Conservation (phyloP, 2,329 filamentous ascomycete genomes). For the Arthrobotrys entomopaga region DNA sequence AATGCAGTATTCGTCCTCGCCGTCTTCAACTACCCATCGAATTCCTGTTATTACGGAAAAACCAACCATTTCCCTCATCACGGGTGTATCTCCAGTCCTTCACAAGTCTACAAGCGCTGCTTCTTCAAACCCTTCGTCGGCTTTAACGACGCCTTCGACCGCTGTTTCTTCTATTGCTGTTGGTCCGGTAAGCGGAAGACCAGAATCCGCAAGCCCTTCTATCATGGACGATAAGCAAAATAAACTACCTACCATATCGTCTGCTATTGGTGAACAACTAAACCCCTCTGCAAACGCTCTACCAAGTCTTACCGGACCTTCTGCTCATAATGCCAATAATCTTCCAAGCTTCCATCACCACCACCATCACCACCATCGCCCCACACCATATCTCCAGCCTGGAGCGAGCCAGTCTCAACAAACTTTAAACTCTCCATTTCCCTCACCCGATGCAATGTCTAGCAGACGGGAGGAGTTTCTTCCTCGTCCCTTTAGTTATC, state of each 20-base stretch:
- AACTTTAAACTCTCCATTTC: conserved; percentile 45
- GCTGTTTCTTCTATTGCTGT: conserved; percentile 39
- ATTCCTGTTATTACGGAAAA: conserved; percentile 18
- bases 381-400: conserved; percentile 38
- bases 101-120: conserved; percentile 31
- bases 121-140: conserved; percentile 44
- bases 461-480: conserved; percentile 50
- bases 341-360: conserved; percentile 50
- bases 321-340: conserved; percentile 24
- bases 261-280: conserved; percentile 42
- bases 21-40: conserved; percentile 18
- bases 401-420: conserved; percentile 19
- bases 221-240: conserved; percentile 40
- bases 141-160: conserved; percentile 45
- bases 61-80: conserved; percentile 46
- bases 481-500: conserved; percentile 45
- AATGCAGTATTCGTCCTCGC: conserved; percentile 23
- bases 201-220: conserved; percentile 24
- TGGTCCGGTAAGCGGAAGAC: conserved; percentile 36
- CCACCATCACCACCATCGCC: conserved; percentile 35
- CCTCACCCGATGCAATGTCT: conserved; percentile 46
- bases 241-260: conserved; percentile 39
- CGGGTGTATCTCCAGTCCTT: conserved; percentile 37
- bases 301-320: conserved; percentile 26
- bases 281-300: conserved; percentile 24